Evolutionary conservation across 2,329 filamentous ascomycete species (phyloP), one percentile per base, ranked within the genome.

Genomic region (Calonectria ilicicola): DNA sequence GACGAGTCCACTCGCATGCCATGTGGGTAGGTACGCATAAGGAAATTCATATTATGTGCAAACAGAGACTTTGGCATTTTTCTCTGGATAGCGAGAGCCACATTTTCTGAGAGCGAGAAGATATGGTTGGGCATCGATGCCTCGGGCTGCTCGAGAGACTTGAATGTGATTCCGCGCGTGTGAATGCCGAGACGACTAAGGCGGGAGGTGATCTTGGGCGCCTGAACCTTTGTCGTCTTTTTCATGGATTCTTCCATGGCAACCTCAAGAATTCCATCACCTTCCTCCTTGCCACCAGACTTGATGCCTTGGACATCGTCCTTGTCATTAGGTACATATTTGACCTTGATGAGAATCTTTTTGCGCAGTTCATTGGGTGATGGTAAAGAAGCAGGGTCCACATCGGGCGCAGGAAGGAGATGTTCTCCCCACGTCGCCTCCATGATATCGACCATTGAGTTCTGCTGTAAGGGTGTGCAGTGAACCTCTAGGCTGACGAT

Each of bases 401-500:
- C 80, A 7, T 81, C 89, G 66, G 84, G 86, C 23, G 85, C 81
- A 1, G 93, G 88, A 2, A 98, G 86, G 9, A 98, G 86, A 71
- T 93, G 87, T 0, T 89, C 92, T 19, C 88, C 88, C 95, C 95
- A 99, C 27, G 91, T 91, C 73, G 97, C 91, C 74, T 92, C 89
- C 91, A 99, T 98, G 79, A 98, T 98, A 73, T 94, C 89, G 6
- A 98, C 95, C 95, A 98, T 98, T 72, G 93, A 89, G 75, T 93
- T 90, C 83, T 99, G 96, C 84, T 99, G 97, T 69, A 93, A 89
- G 0, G 91, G 85, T 73, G 88, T 89, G 75, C 95, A 95, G 85
- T 98, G 97, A 0, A 98, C 94, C 83, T 99, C 97, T 38, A 99
- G 89, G 80, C 95, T 98, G 78, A 98, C 93, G 72, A 98, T 96